Evolutionary conservation across 306 rosid genomes (phyloP).

Genomic region (Sesbania bispinosa): DNA sequence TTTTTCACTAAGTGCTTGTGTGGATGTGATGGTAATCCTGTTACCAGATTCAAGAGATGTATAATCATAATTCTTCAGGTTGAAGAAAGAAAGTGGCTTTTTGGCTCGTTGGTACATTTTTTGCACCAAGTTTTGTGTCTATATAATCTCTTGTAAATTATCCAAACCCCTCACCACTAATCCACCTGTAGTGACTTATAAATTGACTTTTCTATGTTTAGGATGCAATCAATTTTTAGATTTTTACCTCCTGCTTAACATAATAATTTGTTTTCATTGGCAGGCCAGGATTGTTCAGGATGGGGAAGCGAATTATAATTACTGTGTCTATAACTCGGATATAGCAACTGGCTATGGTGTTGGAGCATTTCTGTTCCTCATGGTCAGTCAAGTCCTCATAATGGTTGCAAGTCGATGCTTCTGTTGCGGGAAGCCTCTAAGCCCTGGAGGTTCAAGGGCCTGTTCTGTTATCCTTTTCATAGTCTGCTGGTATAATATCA

Average conservation of each 20-base stretch:
- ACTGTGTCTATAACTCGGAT: slow-evolving; percentile 80
- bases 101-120: neutral
- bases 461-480: slow-evolving; percentile 82
- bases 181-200: neutral
- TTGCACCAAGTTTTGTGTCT: neutral
- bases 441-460: slow-evolving; percentile 90
- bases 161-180: neutral
- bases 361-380: slow-evolving; percentile 83
- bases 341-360: slow-evolving; percentile 90
- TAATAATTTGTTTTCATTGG: neutral
- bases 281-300: slow-evolving; percentile 67
- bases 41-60: neutral
- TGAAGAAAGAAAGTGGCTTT: neutral
- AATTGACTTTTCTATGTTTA: neutral
- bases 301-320: slow-evolving; percentile 33
- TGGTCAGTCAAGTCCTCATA: slow-evolving; percentile 67
- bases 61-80: neutral
- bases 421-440: slow-evolving; percentile 89
- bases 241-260: neutral
- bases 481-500: slow-evolving; percentile 71
- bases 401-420: slow-evolving; percentile 97
- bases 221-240: slow-evolving; percentile 2
- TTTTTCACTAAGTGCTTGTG: neutral
- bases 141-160: neutral
- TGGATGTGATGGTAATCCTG: neutral